Evolutionary conservation across 805 yeast genomes (phyloP).

Genomic region (Myxozyma neglecta): DNA sequence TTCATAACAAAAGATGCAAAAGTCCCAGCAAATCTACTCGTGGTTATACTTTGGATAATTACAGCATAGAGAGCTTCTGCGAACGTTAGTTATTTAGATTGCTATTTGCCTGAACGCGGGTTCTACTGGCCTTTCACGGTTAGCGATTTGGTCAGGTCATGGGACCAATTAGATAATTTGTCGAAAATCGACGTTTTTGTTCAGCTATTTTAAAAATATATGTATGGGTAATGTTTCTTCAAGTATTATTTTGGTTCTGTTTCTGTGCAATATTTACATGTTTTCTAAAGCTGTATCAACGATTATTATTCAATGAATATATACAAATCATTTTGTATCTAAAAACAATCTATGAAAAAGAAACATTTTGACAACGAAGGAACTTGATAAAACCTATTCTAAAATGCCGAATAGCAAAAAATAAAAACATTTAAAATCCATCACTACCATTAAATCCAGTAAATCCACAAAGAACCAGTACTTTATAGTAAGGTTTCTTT

Average conservation of each 20-base stretch:
- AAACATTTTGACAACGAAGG: neutral
- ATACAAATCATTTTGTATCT: neutral
- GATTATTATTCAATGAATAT: neutral
- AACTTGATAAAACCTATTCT: too few species aligned
- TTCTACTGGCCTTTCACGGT: too few species aligned
- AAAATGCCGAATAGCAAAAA: neutral
- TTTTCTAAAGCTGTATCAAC: neutral
- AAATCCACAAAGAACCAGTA: conserved; percentile 67
- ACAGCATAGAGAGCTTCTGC: too few species aligned
- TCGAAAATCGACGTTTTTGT: too few species aligned
- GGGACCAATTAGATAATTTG: too few species aligned
- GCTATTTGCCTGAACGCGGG: too few species aligned
- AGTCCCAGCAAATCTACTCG: too few species aligned
- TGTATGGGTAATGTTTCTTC: neutral
- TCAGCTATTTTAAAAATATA: neutral
- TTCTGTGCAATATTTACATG: neutral
- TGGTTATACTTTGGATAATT: too few species aligned
- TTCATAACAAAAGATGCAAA: too few species aligned
- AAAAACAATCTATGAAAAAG: neutral
- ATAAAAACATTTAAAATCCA: conserved; percentile 45
- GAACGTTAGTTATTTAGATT: too few species aligned
- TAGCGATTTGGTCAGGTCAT: too few species aligned
- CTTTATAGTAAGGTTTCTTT: conserved; percentile 62
- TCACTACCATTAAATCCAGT: conserved; percentile 74
- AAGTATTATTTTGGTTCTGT: neutral